phyloP scores from a whole-genome alignment of 805 yeast genomes.

The Lachancea meyersii region DNA sequence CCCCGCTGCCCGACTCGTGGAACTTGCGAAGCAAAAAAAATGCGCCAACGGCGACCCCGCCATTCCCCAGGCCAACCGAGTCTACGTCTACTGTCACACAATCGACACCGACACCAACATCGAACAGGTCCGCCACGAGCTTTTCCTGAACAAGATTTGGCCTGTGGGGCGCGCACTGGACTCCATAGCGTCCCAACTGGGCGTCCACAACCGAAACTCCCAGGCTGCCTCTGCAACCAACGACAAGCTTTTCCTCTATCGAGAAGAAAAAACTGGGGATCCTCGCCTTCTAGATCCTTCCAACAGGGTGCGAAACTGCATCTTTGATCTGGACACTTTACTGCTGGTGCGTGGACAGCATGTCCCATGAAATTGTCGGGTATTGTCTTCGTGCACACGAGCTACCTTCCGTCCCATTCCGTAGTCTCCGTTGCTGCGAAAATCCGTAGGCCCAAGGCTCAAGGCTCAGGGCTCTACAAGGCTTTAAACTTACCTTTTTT shows the following conservation, averaged over 20 bases:
- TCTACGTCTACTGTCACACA: conserved; percentile 23
- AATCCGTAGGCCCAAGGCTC: too few relatives aligned
- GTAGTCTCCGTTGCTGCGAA: too few relatives aligned
- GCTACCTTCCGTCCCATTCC: too few relatives aligned
- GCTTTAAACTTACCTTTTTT: too few relatives aligned
- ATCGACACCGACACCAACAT: conserved; percentile 12
- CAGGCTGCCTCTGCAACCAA: conserved; percentile 12
- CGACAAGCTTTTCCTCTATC: conserved; percentile 26
- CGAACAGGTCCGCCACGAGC: conserved; percentile 7
- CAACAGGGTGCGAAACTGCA: conserved; percentile 17
- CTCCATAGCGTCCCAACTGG: conserved; percentile 22
- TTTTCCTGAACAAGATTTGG: conserved; percentile 30
- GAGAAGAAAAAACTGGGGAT: conserved; percentile 6
- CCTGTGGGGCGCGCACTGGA: conserved; percentile 31
- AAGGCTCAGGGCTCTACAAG: too few relatives aligned
- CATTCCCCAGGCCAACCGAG: conserved; percentile 25
- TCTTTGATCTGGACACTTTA: conserved; percentile 22
- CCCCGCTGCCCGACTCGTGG: conserved; percentile 16
- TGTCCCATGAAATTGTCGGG: neutral
- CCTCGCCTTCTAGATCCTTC: conserved; percentile 11
- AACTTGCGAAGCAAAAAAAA: conserved; percentile 18
- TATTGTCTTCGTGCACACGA: too few relatives aligned
- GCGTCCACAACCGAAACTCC: conserved; percentile 21
- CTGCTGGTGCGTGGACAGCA: conserved; percentile 25
- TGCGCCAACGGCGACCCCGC: conserved; percentile 24